phyloP scores from a whole-genome alignment of 2,329 filamentous ascomycete genomes.

The Aschersonia sp. region DNA sequence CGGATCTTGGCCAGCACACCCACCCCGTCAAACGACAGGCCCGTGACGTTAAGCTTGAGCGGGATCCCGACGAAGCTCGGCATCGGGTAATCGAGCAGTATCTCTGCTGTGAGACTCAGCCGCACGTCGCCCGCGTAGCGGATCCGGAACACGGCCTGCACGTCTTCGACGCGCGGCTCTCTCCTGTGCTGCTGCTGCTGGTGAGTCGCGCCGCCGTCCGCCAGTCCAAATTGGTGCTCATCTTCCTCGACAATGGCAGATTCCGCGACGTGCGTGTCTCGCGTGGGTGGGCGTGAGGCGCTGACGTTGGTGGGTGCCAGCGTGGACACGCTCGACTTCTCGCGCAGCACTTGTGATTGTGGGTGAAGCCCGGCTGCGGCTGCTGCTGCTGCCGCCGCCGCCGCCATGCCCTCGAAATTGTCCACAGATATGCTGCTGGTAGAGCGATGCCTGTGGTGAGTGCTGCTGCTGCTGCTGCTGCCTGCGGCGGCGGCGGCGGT shows the following conservation, averaged over 20 bases:
- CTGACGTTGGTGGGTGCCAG: constrained; percentile 38
- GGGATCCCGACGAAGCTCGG: constrained; percentile 94
- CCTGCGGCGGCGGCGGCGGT: not conserved
- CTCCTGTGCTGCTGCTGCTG: constrained; percentile 28
- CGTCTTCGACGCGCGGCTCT: constrained; percentile 68
- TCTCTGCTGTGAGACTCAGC: constrained; percentile 83
- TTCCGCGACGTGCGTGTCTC: constrained; percentile 27
- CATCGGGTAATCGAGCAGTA: constrained; percentile 95
- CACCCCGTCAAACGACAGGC: constrained; percentile 86
- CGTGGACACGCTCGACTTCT: constrained; percentile 49
- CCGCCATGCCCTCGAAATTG: constrained; percentile 15
- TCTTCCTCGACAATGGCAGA: constrained; percentile 25
- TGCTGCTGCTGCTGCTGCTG: constrained; percentile 16
- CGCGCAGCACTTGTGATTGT: constrained; percentile 21
- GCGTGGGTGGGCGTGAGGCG: constrained; percentile 41
- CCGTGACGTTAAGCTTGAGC: constrained; percentile 86
- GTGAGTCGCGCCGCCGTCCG: too few relatives aligned
- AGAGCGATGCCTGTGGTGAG: constrained; percentile 28
- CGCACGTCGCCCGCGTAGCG: constrained; percentile 78
- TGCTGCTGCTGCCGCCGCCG: constrained; percentile 16
- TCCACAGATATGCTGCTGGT: constrained; percentile 31
- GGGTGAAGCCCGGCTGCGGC: too few relatives aligned
- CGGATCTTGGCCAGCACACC: constrained; percentile 86
- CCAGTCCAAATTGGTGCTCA: constrained; percentile 7
- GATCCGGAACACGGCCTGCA: constrained; percentile 86